Base-by-base conservation (phyloP, 108 stramenopile genomes). In the Nitzschia sp. region DNA sequence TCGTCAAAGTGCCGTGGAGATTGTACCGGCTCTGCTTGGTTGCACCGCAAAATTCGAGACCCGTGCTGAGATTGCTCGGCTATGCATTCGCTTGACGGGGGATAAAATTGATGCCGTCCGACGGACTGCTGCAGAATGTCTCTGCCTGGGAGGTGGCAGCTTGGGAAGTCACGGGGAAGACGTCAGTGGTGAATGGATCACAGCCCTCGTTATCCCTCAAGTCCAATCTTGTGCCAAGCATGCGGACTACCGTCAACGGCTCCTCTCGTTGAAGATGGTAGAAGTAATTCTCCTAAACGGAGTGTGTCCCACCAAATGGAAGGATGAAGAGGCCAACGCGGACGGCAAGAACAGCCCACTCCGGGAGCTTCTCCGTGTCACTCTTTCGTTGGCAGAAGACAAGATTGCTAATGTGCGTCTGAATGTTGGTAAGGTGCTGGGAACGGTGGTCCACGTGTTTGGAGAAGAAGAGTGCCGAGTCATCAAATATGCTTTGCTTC, bases 1-100 rank as follows among this genome's bases (percentile, higher is more conserved):
- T 0, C 77, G 94, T 25, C 90, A 91, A 66, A 88, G 86, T 63
- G 94, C 94, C 14, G 94, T 95, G 14, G 94, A 95, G 79, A 92
- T 95, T 53, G 91, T 95, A 51, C 94, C 94, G 7, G 91, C 91
- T 22, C 76, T 95, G 41, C 78, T 95, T 12, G 91, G 91, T 8
- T 91, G 89, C 41, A 95, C 94, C 6, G 75, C 80, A 58, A 78
- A 79, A 14, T 76, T 88, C 19, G 89, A 91, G 66, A 90, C 90
- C 17, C 76, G 94, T 56, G 75, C 88, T 39, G 90, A 91, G 59
- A 91, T 95, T 65, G 86, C 91, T 8, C 71, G 85, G 39, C 65
- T 95, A 48, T 92, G 88, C 59, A 54, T 92, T 17, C 71, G 72
- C 25, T 65, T 95, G 15, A 91, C 91, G 79, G 72, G 63, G 39